Evolutionary conservation across 345 rosid genomes (phyloP).

Genomic region (Anacardium occidentale): DNA sequence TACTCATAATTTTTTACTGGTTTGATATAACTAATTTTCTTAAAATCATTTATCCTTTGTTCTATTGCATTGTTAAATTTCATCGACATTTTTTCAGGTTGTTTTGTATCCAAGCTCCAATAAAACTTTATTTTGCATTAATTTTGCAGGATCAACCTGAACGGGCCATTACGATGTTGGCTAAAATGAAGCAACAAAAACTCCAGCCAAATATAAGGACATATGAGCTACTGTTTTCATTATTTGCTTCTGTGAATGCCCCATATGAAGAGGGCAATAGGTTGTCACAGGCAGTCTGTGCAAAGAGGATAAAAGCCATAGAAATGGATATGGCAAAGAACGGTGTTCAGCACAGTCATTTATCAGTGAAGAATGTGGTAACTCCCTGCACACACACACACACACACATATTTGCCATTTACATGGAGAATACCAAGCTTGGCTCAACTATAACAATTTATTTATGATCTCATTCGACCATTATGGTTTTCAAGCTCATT

Average conservation of each 20-base stretch:
- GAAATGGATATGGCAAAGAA: conserved; percentile 73
- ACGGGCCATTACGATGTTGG: conserved; percentile 60
- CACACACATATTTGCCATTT: not conserved
- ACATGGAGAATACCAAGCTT: not conserved
- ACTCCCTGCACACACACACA: not conserved
- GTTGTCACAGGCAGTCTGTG: conserved; percentile 53
- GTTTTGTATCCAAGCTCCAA: not conserved
- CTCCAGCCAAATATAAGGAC: conserved; percentile 60
- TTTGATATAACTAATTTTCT: conserved; percentile 6
- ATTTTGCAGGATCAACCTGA: conserved; percentile 72
- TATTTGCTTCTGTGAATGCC: conserved; percentile 68
- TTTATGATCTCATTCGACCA: not conserved
- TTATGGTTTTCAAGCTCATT: not conserved
- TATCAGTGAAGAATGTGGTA: conserved; percentile 70
- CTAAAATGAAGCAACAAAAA: conserved; percentile 66
- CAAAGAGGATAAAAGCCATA: conserved; percentile 65
- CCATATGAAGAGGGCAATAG: conserved; percentile 67
- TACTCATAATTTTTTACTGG: not conserved
- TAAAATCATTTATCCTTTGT: not conserved
- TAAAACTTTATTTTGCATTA: conserved; percentile 10
- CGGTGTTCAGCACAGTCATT: conserved; percentile 59
- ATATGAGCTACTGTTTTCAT: conserved; percentile 64
- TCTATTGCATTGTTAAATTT: not conserved
- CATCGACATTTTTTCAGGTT: not conserved
- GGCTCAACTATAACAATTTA: not conserved